phyloP scores from a whole-genome alignment of 495 filamentous ascomycete genomes.

The Aspergillus sparsus region DNA sequence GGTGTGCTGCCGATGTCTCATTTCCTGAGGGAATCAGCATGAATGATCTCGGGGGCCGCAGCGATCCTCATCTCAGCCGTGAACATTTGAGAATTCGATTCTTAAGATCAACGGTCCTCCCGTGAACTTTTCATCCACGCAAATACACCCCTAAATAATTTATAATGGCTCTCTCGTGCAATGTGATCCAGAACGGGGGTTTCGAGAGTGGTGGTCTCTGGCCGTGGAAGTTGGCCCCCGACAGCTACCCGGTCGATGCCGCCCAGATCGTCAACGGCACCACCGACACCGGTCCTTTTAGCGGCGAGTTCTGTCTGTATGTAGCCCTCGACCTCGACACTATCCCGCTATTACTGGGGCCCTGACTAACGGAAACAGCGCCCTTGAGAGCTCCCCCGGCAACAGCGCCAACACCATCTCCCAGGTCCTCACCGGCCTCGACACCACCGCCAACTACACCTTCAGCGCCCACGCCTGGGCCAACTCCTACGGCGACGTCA shows the following conservation, averaged over 20 bases:
- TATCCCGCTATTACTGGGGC: neutral
- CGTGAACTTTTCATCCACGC: neutral
- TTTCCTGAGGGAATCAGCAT: neutral
- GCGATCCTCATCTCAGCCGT: constrained; percentile 5
- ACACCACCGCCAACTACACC: constrained; percentile 1
- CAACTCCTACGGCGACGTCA: neutral
- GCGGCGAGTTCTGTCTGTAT: constrained; percentile 1
- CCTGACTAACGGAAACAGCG: neutral
- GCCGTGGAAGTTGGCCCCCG: neutral
- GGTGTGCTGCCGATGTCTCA: neutral
- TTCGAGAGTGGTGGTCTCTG: neutral
- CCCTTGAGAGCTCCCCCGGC: constrained; percentile 5
- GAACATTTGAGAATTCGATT: neutral
- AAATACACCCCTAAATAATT: neutral
- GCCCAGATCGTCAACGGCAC: neutral
- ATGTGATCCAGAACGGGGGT: neutral
- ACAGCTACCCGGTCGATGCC: neutral
- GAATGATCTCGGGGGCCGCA: too few relatives aligned
- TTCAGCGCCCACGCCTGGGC: constrained; percentile 4
- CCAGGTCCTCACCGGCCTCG: constrained; percentile 5
- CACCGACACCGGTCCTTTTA: neutral
- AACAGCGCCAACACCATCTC: constrained; percentile 4
- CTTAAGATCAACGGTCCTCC: neutral
- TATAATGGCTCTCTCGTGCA: constrained; percentile 1
- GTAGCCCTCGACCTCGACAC: neutral